Evolutionary conservation across 352 stramenopile species (phyloP), one percentile per base, ranked within the genome.

Genomic region (Phytophthora cryptogea): DNA sequence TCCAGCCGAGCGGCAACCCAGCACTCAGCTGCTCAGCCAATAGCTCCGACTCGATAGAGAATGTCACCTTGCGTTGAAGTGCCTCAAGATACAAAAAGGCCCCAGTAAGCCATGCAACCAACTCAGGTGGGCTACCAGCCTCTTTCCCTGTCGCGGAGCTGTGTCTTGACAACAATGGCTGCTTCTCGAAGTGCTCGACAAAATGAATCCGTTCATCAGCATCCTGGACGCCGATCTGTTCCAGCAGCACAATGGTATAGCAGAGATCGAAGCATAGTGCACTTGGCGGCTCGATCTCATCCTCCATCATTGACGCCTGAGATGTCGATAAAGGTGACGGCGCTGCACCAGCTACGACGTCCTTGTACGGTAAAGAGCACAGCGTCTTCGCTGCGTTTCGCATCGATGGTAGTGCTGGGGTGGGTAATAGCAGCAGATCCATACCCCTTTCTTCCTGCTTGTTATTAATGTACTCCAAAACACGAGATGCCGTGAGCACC

Each of bases 61-160:
- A 88, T 14, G 61, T 77, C 28, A 78, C 62, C 30, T 75, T 78
- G 53, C 78, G 72, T 53, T 90, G 76, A 51, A 89, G 63, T 16
- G 77, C 63, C 56, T 92, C 76, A 9, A 89, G 40, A 39, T 86
- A 83, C 55, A 90, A 62, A 54, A 88, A 92, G n/a, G 79, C 60
- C 4, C 83, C 83, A 0, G 82, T 82, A 17, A 90, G 63, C 83
- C 83, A 92, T 30, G 78, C 69, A 8, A 77, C 66, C 36, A 72
- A 42, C 44, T 90, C 76, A 7, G 64, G 57, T 0, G 62, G 33
- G 27, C 42, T 68, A n/a, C 26, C 64, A 26, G n/a, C 32, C 16
- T 55, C 58, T 26, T 10, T 37, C 36, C 16, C 43, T 16, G 30
- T 31, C 8, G 42, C 5, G 11, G 63, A 49, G 26, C 37, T 54